These are phyloP conservation scores for Adansonia grandidieri DNA, from an alignment of 441 rosid species.

Conservation along the genomic window DNA sequence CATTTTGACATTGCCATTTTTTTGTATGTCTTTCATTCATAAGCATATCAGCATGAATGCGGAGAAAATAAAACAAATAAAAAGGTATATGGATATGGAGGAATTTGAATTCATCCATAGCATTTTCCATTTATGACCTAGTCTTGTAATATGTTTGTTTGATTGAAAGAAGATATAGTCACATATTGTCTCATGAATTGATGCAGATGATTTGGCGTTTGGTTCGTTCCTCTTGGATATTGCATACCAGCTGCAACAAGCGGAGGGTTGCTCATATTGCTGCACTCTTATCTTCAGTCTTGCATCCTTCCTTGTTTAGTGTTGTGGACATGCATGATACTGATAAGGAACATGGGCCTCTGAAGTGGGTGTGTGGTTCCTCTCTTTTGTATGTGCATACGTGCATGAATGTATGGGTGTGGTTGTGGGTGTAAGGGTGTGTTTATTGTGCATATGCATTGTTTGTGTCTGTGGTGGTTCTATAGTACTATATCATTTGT, in stretches of 20 bases:
- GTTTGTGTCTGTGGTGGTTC: slow-evolving; percentile 6
- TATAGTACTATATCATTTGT: slow-evolving; percentile 5
- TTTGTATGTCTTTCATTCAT: background rate
- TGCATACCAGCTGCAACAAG: slow-evolving; percentile 89
- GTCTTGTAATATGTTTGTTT: background rate
- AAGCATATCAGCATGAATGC: background rate
- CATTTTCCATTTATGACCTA: background rate
- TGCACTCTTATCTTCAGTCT: slow-evolving; percentile 83
- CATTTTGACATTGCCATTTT: background rate
- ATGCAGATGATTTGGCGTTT: slow-evolving; percentile 88
- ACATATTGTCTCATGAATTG: slow-evolving; percentile 22
- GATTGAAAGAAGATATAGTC: background rate
- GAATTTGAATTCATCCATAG: background rate
- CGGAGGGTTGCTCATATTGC: slow-evolving; percentile 94
- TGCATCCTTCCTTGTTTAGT: slow-evolving; percentile 74
- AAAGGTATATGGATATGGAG: background rate
- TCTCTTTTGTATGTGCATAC: slow-evolving; percentile 7
- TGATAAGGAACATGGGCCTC: slow-evolving; percentile 67
- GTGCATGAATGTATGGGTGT: background rate
- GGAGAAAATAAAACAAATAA: background rate
- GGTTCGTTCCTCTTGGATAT: slow-evolving; percentile 86
- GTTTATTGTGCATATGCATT: background rate
- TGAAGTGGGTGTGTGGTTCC: slow-evolving; percentile 78
- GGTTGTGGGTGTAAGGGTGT: background rate
- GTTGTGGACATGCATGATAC: slow-evolving; percentile 69